Evolutionary conservation across 2,329 filamentous ascomycete genomes (phyloP).

Genomic region (Colletotrichum eleusines): DNA sequence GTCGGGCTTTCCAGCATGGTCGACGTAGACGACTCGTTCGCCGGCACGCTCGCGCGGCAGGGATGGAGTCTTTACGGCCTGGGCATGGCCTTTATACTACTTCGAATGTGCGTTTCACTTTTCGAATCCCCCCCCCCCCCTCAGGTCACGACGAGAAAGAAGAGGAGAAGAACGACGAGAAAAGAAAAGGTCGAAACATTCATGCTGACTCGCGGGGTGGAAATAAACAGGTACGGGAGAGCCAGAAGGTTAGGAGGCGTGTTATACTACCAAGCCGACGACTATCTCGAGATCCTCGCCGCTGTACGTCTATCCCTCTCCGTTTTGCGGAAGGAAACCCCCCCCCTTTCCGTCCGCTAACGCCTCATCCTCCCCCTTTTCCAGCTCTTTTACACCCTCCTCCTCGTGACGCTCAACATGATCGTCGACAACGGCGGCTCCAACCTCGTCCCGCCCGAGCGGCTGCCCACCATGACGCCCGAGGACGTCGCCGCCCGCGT

Average conservation of each 20-base stretch:
- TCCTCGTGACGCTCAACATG: conserved; percentile 21
- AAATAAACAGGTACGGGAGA: conserved; percentile 19
- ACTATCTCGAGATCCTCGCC: conserved; percentile 37
- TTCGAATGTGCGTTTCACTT: conserved; percentile 22
- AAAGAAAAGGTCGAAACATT: not conserved
- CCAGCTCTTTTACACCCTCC: conserved; percentile 24
- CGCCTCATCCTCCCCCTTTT: not conserved
- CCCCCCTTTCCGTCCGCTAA: no score
- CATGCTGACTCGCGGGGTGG: not conserved
- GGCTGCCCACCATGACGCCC: conserved; percentile 47
- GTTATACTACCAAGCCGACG: conserved; percentile 16
- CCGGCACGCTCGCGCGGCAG: conserved; percentile 8
- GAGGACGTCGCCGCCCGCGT: conserved; percentile 56
- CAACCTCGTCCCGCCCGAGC: conserved; percentile 55
- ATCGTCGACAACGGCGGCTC: conserved; percentile 31
- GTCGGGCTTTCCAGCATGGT: conserved; percentile 1
- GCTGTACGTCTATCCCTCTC: conserved; percentile 28
- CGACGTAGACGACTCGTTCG: not conserved
- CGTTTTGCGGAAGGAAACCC: no score
- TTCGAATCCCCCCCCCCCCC: no score
- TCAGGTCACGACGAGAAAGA: no score
- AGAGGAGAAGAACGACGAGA: no score
- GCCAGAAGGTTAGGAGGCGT: conserved; percentile 24
- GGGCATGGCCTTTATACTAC: conserved; percentile 15
- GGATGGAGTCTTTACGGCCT: conserved; percentile 29